Conservation (phyloP, 805 yeast genomes). For the Lipomyces starkeyi region DNA sequence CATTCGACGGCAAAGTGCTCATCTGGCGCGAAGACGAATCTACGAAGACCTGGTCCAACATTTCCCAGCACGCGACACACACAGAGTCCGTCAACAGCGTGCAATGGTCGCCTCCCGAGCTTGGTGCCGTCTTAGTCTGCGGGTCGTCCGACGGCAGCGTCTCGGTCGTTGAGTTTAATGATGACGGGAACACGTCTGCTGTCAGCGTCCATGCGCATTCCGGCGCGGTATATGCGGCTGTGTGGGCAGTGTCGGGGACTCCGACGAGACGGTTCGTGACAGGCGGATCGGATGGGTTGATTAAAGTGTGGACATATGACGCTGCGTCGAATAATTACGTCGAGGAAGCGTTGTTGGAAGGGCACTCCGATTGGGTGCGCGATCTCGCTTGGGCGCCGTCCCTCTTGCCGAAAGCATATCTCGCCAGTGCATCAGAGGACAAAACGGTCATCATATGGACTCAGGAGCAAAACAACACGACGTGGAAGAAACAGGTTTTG, state of each 20-base stretch:
- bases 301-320: constrained; percentile 80
- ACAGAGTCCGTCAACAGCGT: constrained; percentile 94
- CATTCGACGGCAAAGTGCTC: constrained; percentile 92
- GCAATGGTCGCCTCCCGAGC: constrained; percentile 96
- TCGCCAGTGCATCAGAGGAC: constrained; percentile 97
- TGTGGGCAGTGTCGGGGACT: constrained; percentile 69
- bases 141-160: constrained; percentile 93
- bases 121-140: constrained; percentile 88
- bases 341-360: constrained; percentile 78
- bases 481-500: constrained; percentile 82
- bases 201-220: constrained; percentile 79
- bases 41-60: constrained; percentile 70
- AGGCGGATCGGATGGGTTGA: constrained; percentile 94
- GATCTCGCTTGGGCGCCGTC: constrained; percentile 99
- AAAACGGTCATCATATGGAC: constrained; percentile 95
- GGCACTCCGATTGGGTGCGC: constrained; percentile 98
- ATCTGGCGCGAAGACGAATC: constrained; percentile 95
- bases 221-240: constrained; percentile 91
- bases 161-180: constrained; percentile 87
- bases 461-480: constrained; percentile 62
- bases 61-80: constrained; percentile 86
- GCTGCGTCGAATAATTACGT: constrained; percentile 61
- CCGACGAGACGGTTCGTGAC: constrained; percentile 74
- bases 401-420: constrained; percentile 80
- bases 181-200: constrained; percentile 70